phyloP scores from a whole-genome alignment of 768 basidiomycete species.

The Lentinula guzmanii region DNA sequence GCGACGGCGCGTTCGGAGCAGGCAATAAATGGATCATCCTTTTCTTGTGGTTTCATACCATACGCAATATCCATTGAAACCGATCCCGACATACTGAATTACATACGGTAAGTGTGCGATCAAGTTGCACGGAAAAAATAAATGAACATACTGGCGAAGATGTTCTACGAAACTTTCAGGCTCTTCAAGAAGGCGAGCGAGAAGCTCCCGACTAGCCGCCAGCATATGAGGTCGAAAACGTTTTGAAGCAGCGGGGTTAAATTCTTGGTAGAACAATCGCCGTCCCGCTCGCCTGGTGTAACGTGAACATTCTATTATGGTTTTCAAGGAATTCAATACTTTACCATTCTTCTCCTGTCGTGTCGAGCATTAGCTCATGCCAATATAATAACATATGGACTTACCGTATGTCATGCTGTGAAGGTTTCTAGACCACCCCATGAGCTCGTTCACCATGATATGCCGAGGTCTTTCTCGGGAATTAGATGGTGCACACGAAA shows the following conservation, averaged over 20 bases:
- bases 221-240: constrained; percentile 16
- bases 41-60: constrained; percentile 16
- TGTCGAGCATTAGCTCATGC: not conserved
- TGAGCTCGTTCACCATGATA: constrained; percentile 13
- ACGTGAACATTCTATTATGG: too few species aligned
- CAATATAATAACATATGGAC: not conserved
- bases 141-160: constrained; percentile 8
- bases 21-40: constrained; percentile 18
- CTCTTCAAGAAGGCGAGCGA: constrained; percentile 14
- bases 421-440: constrained; percentile 15
- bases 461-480: constrained; percentile 2
- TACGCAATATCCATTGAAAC: constrained; percentile 18
- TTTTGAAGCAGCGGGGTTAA: constrained; percentile 12
- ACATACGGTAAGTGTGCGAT: too few species aligned
- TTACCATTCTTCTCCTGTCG: constrained; percentile 13
- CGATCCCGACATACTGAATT: constrained; percentile 17
- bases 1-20: constrained; percentile 12
- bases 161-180: constrained; percentile 13
- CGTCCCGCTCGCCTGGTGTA: constrained; percentile 19
- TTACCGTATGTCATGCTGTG: constrained; percentile 15
- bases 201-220: constrained; percentile 15
- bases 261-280: constrained; percentile 16
- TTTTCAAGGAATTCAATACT: not conserved
- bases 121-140: not conserved
- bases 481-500: not conserved